Conservation (phyloP, 2,329 filamentous ascomycete species). For the Polytolypa hystricis region DNA sequence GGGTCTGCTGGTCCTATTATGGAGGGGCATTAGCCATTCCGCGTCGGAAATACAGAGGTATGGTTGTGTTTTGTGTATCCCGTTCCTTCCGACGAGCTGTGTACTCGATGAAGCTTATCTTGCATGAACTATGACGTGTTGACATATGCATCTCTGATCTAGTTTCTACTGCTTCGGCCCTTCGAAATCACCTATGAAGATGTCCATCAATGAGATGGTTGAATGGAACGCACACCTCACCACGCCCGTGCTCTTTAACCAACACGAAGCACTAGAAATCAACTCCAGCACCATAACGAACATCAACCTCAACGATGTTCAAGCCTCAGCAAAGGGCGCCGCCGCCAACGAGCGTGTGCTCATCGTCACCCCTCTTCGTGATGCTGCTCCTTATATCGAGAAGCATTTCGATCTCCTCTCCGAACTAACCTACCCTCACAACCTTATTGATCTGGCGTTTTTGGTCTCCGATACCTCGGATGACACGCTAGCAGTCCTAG, state of each 20-base stretch:
- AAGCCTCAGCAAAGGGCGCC: constrained; percentile 66
- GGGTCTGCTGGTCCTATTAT: constrained; percentile 67
- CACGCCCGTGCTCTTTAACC: constrained; percentile 93
- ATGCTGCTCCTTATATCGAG: constrained; percentile 68
- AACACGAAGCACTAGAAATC: constrained; percentile 76
- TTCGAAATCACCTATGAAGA: constrained; percentile 87
- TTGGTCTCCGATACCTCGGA: constrained; percentile 85
- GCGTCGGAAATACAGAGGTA: constrained; percentile 88
- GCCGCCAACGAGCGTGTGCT: constrained; percentile 77
- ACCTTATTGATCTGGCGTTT: constrained; percentile 90
- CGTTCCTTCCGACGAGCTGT: not conserved
- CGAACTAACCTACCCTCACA: constrained; percentile 84
- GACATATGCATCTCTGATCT: constrained; percentile 9
- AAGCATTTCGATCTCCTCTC: constrained; percentile 91
- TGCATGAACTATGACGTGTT: not conserved
- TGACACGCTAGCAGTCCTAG: constrained; percentile 78
- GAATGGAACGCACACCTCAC: constrained; percentile 81
- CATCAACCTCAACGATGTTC: constrained; percentile 74
- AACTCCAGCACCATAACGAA: constrained; percentile 69
- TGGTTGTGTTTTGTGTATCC: constrained; percentile 17
- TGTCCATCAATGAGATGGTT: constrained; percentile 81
- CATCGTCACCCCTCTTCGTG: constrained; percentile 84
- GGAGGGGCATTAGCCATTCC: constrained; percentile 71
- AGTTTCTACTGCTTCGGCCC: constrained; percentile 98
- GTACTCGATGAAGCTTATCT: too few relatives aligned